These are phyloP conservation scores for Stygiomarasmius scandens DNA, from an alignment of 1,284 basidiomycete species.

Conservation along the genomic window DNA sequence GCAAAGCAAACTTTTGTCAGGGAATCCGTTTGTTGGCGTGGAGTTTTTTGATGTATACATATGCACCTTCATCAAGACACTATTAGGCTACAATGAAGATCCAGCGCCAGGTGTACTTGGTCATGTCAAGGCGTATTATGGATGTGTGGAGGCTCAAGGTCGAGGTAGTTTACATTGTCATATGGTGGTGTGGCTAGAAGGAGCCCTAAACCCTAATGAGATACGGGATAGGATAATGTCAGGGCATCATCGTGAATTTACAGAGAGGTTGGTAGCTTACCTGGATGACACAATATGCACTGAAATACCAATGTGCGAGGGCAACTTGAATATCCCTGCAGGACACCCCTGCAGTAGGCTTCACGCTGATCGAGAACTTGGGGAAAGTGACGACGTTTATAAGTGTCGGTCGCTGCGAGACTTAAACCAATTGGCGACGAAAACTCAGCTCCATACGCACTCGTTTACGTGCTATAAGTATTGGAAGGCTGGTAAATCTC, in stretches of 20 bases:
- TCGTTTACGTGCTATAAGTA: constrained; percentile 39
- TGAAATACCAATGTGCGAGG: constrained; percentile 17
- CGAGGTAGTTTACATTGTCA: constrained; percentile 43
- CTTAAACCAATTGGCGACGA: constrained; percentile 22
- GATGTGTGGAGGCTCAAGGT: constrained; percentile 46
- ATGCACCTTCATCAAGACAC: constrained; percentile 32
- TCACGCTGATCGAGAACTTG: too few species aligned
- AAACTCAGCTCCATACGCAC: constrained; percentile 35
- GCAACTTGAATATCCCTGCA: constrained; percentile 12
- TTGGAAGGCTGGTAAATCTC: constrained; percentile 27
- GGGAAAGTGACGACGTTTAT: background rate
- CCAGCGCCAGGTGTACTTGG: constrained; percentile 33
- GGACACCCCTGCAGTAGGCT: too few species aligned
- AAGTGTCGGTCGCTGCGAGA: constrained; percentile 17
- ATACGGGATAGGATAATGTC: constrained; percentile 28
- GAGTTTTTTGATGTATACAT: constrained; percentile 42
- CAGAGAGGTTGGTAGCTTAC: constrained; percentile 15
- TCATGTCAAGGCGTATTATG: constrained; percentile 37
- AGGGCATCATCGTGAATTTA: constrained; percentile 24
- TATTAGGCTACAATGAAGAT: constrained; percentile 28
- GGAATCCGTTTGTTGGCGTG: constrained; percentile 38
- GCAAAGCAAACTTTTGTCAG: constrained; percentile 31
- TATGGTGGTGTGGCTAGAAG: constrained; percentile 46
- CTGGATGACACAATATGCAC: constrained; percentile 34
- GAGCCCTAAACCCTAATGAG: constrained; percentile 35